A percentile compares a stretch with the other conserved stretches of the same genome.
These are phyloP conservation scores for Nymphaea colorata DNA, from an alignment of 164 flowering plant genomes.

Conservation along the genomic window DNA sequence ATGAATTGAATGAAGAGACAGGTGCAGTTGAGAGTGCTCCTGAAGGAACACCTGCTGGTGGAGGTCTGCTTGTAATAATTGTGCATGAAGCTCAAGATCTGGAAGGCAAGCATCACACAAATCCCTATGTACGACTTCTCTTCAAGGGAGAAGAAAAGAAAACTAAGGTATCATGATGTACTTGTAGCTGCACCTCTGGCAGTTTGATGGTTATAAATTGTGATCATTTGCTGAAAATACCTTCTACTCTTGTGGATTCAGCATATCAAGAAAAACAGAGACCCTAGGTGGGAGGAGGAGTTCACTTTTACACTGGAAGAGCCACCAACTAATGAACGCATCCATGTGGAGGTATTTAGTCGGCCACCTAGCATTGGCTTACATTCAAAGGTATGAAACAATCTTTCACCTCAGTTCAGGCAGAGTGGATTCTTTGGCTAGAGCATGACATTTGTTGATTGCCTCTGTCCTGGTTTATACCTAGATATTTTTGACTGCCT, in stretches of 20 bases:
- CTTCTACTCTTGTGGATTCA: slow-evolving; percentile 10
- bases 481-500: background rate
- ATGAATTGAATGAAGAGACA: slow-evolving; percentile 26
- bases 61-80: slow-evolving; percentile 67
- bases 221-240: background rate
- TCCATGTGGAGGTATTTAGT: slow-evolving; percentile 70
- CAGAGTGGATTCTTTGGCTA: background rate
- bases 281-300: slow-evolving; percentile 88
- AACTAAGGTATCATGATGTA: slow-evolving; percentile 48
- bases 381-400: slow-evolving; percentile 58
- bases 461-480: background rate
- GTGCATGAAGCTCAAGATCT: slow-evolving; percentile 71
- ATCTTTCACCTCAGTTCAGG: background rate
- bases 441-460: too few species aligned
- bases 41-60: slow-evolving; percentile 69
- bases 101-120: slow-evolving; percentile 88
- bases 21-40: slow-evolving; percentile 52
- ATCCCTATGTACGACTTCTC: slow-evolving; percentile 55
- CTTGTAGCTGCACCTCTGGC: background rate
- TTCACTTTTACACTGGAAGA: slow-evolving; percentile 55
- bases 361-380: slow-evolving; percentile 55
- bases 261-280: slow-evolving; percentile 69
- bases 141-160: slow-evolving; percentile 70
- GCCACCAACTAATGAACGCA: slow-evolving; percentile 54
- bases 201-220: background rate